A percentile compares a stretch with the other conserved stretches of the same genome.
These are phyloP conservation scores for Diaporthe nobilis DNA, from an alignment of 2,329 filamentous ascomycete species.

Conservation along the genomic window DNA sequence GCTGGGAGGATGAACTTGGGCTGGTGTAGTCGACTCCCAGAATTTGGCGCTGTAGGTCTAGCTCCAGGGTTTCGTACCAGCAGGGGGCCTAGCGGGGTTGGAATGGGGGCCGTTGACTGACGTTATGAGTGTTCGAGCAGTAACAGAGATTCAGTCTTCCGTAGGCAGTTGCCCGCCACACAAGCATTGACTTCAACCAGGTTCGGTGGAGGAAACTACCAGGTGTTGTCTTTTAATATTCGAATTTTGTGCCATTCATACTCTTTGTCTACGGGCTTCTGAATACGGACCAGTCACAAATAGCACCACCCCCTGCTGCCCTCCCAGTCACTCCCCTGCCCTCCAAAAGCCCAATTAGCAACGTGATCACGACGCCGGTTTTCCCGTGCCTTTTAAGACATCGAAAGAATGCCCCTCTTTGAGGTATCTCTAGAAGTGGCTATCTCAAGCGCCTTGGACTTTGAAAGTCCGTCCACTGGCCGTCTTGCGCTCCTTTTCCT, in stretches of 20 bases:
- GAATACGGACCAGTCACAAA: not conserved
- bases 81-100: not conserved
- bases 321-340: not conserved
- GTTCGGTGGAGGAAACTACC: not conserved
- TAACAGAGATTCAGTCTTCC: too few species aligned
- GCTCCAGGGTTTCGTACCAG: conserved; percentile 6
- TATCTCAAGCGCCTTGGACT: conserved; percentile 56
- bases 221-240: not conserved
- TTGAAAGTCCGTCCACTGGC: conserved; percentile 95
- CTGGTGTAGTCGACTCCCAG: not conserved
- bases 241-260: not conserved
- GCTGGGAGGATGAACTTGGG: not conserved
- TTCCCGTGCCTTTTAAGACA: not conserved
- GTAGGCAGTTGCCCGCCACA: not conserved
- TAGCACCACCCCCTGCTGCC: not conserved
- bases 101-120: not conserved
- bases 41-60: not conserved
- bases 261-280: conserved; percentile 9
- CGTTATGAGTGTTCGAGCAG: not conserved
- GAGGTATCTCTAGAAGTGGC: conserved; percentile 43
- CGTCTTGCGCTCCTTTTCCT: conserved; percentile 98
- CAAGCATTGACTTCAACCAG: not conserved
- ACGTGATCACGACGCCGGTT: not conserved
- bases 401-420: not conserved
- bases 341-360: not conserved